A percentile compares a stretch with the other conserved stretches of the same genome.
Evolutionary conservation across 176 grass and related monocot species (phyloP).

Genomic region (Coix lacrymajobi): DNA sequence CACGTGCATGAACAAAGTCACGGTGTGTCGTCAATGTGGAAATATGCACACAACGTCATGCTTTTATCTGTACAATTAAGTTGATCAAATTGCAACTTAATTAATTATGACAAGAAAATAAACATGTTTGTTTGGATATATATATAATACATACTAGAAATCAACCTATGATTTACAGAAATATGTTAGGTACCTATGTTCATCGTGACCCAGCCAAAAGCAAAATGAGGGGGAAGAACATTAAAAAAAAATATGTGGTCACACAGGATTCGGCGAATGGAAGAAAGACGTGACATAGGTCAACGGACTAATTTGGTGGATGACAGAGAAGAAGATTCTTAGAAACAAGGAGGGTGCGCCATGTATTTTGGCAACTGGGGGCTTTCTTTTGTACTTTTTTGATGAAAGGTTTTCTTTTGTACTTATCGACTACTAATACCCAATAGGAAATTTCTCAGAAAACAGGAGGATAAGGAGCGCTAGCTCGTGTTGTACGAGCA

Average conservation of each 20-base stretch:
- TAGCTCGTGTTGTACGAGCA: neutral
- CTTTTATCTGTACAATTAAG: neutral
- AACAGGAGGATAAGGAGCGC: neutral
- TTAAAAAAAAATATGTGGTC: neutral
- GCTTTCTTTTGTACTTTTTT: neutral
- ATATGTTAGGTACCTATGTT: neutral
- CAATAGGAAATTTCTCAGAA: conserved; percentile 14
- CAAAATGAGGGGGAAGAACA: neutral
- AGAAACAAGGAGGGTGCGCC: conserved; percentile 22
- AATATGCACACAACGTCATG: neutral
- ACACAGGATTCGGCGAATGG: neutral
- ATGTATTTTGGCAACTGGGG: neutral
- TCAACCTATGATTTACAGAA: neutral
- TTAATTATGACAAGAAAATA: neutral
- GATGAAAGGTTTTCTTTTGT: neutral
- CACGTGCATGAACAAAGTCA: conserved; percentile 17
- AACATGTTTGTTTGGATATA: neutral
- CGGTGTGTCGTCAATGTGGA: neutral
- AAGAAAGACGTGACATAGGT: conserved; percentile 8
- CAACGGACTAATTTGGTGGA: neutral
- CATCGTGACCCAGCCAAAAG: neutral
- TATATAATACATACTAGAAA: neutral
- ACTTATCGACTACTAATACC: neutral
- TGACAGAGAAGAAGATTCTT: conserved; percentile 36
- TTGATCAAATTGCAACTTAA: neutral